Base-by-base conservation (phyloP, 768 basidiomycete species). In the Suillus cothurnatus region DNA sequence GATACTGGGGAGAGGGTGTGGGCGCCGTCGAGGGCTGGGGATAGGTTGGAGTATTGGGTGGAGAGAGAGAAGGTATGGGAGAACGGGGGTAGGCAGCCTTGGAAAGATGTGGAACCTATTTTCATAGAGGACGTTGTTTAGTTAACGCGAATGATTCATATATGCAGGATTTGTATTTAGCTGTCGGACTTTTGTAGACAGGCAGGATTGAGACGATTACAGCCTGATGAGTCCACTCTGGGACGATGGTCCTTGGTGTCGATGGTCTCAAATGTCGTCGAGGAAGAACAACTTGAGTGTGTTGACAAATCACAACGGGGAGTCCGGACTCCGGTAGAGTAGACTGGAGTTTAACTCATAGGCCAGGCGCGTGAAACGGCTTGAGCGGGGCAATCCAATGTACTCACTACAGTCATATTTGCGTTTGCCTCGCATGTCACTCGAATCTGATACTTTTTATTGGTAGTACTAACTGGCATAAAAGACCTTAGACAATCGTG, bases 1-100 rank as follows among this genome's bases (percentile, higher is more conserved):
- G 97, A 99, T 77, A 95, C 93, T 2, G 91, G 92, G 2, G 95
- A 97, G 72, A 81, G 93, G 53, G 89, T 95, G 61, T 99, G 96
- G 96, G 73, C 81, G 55, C 96, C 96, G 0, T 76, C 81, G 17
- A 77, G 86, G 64, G 75, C 79, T 1, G 82, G 74, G 3, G 80
- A 83, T 59, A 77, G 78, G 4, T 75, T 95, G 62, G 91, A 91
- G 74, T 97, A 97, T 77, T 98, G 95, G 95, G 73, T 78, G 2
- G 90, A 94, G 77, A 82, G 95, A 69, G 89, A 92, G 73, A 80
- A 74, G 62, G 85, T 86, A 8, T 91, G 86, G 82, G 81, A 69
- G 61, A 73, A 72, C 36, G 78, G 81, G 3, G 76, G 74, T 50
- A 62, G 68, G 34, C 34, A 34, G 34, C 4, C 47, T 6, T 94